Conservation (phyloP, 805 yeast species). For the Metschnikowia gelsemii region DNA sequence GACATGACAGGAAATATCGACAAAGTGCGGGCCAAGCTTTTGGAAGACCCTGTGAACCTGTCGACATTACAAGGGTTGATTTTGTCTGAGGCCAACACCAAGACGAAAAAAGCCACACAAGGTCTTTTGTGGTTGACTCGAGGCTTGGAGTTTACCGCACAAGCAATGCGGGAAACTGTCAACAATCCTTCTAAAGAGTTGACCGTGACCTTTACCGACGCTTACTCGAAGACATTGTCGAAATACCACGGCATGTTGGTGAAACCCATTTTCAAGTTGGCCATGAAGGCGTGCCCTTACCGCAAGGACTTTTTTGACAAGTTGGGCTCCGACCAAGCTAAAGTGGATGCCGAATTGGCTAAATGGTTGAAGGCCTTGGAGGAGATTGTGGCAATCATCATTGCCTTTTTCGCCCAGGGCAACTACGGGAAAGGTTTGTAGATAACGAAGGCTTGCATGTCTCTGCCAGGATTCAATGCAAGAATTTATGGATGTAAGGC, state of each 20-base stretch:
- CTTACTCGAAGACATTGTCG: slow-evolving; percentile 77
- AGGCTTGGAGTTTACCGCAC: slow-evolving; percentile 89
- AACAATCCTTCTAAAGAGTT: slow-evolving; percentile 64
- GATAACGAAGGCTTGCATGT: too few relatives aligned
- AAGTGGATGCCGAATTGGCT: slow-evolving; percentile 61
- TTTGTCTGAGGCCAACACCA: slow-evolving; percentile 64
- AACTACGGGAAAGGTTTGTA: slow-evolving; percentile 87
- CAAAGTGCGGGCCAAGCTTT: slow-evolving; percentile 66
- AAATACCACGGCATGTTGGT: slow-evolving; percentile 80
- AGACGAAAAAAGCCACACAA: slow-evolving; percentile 80
- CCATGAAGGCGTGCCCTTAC: slow-evolving; percentile 94
- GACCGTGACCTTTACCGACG: slow-evolving; percentile 74
- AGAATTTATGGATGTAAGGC: too few relatives aligned
- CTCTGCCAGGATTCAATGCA: too few relatives aligned
- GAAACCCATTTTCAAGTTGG: slow-evolving; percentile 85
- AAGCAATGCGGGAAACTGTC: slow-evolving; percentile 79
- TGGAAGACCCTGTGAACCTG: slow-evolving; percentile 61
- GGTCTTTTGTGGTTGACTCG: slow-evolving; percentile 84
- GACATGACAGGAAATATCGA: slow-evolving; percentile 86
- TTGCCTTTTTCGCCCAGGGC: slow-evolving; percentile 74
- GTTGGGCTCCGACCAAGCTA: slow-evolving; percentile 72
- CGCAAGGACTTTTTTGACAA: slow-evolving; percentile 81
- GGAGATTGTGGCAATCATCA: slow-evolving; percentile 65
- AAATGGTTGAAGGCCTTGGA: slow-evolving; percentile 79
- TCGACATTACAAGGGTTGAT: slow-evolving; percentile 78